phyloP scores from a whole-genome alignment of 1,284 basidiomycete species.

The Chalciporus sp. region DNA sequence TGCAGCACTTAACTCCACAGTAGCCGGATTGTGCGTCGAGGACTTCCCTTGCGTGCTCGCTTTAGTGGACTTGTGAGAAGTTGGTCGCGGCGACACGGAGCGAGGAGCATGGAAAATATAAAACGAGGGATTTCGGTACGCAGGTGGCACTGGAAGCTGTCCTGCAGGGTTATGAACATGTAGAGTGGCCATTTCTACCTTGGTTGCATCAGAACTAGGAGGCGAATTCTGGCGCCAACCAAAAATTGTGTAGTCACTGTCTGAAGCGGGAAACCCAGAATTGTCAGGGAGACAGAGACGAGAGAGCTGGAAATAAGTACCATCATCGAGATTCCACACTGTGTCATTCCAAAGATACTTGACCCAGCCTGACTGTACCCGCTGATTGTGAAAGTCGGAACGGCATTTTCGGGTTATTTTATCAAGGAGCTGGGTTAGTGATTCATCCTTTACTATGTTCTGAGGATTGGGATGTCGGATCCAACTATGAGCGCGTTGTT shows the following conservation, averaged over 20 bases:
- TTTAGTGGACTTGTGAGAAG: constrained; percentile 34
- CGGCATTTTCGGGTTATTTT: constrained; percentile 67
- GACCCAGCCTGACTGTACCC: constrained; percentile 74
- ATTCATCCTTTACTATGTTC: constrained; percentile 62
- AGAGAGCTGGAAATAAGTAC: constrained; percentile 38
- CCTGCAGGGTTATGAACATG: constrained; percentile 63
- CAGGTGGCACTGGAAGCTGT: constrained; percentile 59
- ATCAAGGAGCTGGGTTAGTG: constrained; percentile 61
- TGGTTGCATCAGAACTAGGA: constrained; percentile 25
- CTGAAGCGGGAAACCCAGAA: constrained; percentile 37
- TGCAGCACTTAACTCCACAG: constrained; percentile 44
- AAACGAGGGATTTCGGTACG: constrained; percentile 69
- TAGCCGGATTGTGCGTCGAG: constrained; percentile 15
- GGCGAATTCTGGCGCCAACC: constrained; percentile 60
- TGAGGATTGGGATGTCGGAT: constrained; percentile 8
- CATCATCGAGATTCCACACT: constrained; percentile 81
- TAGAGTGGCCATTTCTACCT: constrained; percentile 46
- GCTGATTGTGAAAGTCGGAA: constrained; percentile 55
- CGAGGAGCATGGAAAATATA: constrained; percentile 55
- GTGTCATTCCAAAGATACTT: constrained; percentile 78
- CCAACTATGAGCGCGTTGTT: neutral
- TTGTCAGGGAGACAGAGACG: neutral
- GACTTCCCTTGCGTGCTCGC: constrained; percentile 43
- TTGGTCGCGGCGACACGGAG: constrained; percentile 14
- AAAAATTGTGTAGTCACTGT: constrained; percentile 80